Base-by-base conservation (phyloP, 345 rosid species). In the Eucalyptus polyanthemos region DNA sequence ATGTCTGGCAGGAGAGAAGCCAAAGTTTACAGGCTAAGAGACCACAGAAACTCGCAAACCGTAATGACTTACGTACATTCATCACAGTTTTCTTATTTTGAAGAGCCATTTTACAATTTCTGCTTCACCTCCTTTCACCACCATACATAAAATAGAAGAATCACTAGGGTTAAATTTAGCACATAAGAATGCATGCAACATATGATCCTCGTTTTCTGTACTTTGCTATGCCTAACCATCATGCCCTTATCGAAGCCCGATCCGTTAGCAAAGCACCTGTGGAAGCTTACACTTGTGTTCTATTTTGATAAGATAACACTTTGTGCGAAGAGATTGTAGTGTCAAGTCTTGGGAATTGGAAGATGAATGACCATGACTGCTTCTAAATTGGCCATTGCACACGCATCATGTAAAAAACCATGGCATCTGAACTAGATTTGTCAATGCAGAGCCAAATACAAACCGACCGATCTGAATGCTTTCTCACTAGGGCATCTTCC, bases 171-270 rank as follows among this genome's bases (percentile, higher is more conserved):
- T 6, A 69, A 31, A 34, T 69, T 31, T 31, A 1, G 80, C 2
- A 0, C 40, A 15, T 31, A 37, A 69, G 80, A 31, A 37, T 0
- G 83, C 83, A 0, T 11, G 83, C 4, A 1, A 72, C 83, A 72
- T 72, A 19, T 34, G 81, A 72, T 72, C 5, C 9, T 72, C 45
- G 0, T 40, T 37, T 34, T 72, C 22, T 19, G 3, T 21, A 72
- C 6, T 6, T 37, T 17, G 83, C 83, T 2, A 22, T 0, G 42
- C 83, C 83, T 19, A 72, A 19, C 45, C 7, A 37, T 19, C 0
- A 1, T 3, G 3, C 45, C 83, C 0, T 72, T 72, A 3, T 37
- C 83, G 11, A 19, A 37, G 45, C 83, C 0, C 0, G 3, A 37
- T 37, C 83, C 22, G 3, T 37, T 10, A 6, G 83, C 37, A 21